These are phyloP conservation scores for Phaeoacremonium minimum DNA, from an alignment of 2,329 filamentous ascomycete species.

Conservation along the genomic window DNA sequence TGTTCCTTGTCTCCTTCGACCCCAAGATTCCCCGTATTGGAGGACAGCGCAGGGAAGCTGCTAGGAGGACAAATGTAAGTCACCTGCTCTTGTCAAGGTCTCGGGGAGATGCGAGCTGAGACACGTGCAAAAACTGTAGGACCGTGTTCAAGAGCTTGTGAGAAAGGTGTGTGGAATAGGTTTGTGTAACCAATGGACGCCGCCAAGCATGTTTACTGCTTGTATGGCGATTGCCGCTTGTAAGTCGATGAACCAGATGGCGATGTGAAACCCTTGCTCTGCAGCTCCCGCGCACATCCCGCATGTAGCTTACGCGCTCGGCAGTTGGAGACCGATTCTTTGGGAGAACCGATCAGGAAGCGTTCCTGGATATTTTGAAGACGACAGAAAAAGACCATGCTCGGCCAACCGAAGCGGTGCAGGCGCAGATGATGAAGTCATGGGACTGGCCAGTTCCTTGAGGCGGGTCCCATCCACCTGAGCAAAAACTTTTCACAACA, in stretches of 20 bases:
- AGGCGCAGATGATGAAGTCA: constrained; percentile 19
- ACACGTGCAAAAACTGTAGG: constrained; percentile 16
- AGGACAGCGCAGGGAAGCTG: constrained; percentile 27
- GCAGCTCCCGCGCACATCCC: too few species aligned
- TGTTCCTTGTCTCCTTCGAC: constrained; percentile 53
- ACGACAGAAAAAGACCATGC: constrained; percentile 23
- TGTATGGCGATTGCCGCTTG: constrained; percentile 52
- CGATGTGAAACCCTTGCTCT: too few species aligned
- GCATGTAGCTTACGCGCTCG: not conserved
- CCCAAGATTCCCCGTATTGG: constrained; percentile 48
- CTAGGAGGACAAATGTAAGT: constrained; percentile 33
- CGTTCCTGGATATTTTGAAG: constrained; percentile 21
- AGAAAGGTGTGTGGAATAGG: constrained; percentile 55
- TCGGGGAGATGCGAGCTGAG: constrained; percentile 3
- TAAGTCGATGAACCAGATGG: too few species aligned
- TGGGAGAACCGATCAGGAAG: constrained; percentile 19
- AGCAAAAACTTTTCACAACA: too few species aligned
- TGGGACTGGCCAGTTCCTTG: constrained; percentile 20
- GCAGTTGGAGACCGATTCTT: constrained; percentile 24
- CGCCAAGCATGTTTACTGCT: constrained; percentile 52
- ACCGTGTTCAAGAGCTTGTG: constrained; percentile 40
- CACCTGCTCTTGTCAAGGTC: constrained; percentile 8
- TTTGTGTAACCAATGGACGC: constrained; percentile 48
- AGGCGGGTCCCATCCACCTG: too few species aligned
- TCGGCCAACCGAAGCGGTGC: constrained; percentile 23